A percentile compares a stretch with the other conserved stretches of the same genome.
These are phyloP conservation scores for Hypoxylon sp. DNA, from an alignment of 2,329 filamentous ascomycete genomes.

Conservation along the genomic window DNA sequence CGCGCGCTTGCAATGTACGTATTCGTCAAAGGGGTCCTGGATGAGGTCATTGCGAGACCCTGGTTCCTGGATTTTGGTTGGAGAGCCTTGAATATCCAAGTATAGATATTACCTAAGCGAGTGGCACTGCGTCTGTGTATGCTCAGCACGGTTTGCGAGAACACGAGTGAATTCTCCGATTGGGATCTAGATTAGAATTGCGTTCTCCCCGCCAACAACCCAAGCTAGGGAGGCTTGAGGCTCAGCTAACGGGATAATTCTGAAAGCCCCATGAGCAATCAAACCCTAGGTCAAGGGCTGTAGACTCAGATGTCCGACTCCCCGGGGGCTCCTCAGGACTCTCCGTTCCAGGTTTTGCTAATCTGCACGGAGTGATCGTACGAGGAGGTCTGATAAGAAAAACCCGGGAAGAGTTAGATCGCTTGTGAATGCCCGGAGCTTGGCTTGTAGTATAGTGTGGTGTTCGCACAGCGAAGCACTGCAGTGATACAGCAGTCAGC, in stretches of 20 bases:
- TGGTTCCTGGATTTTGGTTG: slow-evolving; percentile 23
- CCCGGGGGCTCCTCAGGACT: slow-evolving; percentile 5
- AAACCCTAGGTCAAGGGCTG: background rate
- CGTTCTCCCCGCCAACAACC: slow-evolving; percentile 31
- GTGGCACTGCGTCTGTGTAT: slow-evolving; percentile 24
- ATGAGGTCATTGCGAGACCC: slow-evolving; percentile 42
- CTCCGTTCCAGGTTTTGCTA: slow-evolving; percentile 3
- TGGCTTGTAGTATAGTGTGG: slow-evolving; percentile 20
- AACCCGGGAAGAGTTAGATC: slow-evolving; percentile 23
- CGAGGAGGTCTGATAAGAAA: slow-evolving; percentile 17
- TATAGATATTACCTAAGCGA: slow-evolving; percentile 39
- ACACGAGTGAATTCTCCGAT: slow-evolving; percentile 42
- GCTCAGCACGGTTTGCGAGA: slow-evolving; percentile 20
- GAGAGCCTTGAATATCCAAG: slow-evolving; percentile 23
- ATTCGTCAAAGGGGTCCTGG: slow-evolving; percentile 32
- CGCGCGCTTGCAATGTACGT: slow-evolving; percentile 31
- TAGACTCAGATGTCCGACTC: slow-evolving; percentile 14
- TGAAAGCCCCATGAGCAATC: slow-evolving; percentile 3
- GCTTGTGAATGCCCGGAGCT: slow-evolving; percentile 33
- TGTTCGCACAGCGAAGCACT: slow-evolving; percentile 29
- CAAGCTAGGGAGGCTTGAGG: slow-evolving; percentile 26
- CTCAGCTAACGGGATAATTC: slow-evolving; percentile 26
- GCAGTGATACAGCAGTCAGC: slow-evolving; percentile 24
- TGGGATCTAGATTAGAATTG: slow-evolving; percentile 31
- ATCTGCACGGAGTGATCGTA: slow-evolving; percentile 1